These are phyloP conservation scores for Cucurbita argyrosperma DNA, from an alignment of 306 rosid species.

Conservation along the genomic window DNA sequence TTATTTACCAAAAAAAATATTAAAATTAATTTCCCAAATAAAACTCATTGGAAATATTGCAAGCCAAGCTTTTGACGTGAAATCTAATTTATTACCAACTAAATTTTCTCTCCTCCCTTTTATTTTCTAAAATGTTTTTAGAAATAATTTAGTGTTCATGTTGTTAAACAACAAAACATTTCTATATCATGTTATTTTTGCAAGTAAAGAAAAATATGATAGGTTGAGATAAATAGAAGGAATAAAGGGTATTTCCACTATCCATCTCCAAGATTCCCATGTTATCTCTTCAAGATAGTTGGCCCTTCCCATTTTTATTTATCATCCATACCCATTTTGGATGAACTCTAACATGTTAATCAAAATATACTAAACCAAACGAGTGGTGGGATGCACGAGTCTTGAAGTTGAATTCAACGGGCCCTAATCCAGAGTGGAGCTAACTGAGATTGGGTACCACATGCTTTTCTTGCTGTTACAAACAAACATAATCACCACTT, in stretches of 20 bases:
- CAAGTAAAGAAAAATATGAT: neutral
- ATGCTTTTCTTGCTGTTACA: too few relatives aligned
- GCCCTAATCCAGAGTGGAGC: neutral
- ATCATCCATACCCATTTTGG: neutral
- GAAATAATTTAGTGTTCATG: too few relatives aligned
- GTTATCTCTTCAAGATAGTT: neutral
- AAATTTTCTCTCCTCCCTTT: neutral
- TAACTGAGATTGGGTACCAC: neutral
- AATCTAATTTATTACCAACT: neutral
- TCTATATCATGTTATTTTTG: neutral
- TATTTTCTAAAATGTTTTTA: neutral
- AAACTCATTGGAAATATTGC: neutral
- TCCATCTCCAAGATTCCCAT: neutral
- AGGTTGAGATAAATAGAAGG: neutral
- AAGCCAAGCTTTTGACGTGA: neutral
- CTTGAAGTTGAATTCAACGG: neutral
- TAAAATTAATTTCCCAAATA: neutral
- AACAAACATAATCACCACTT: neutral
- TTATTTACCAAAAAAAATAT: neutral
- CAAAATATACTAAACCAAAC: neutral
- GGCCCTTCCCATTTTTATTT: neutral
- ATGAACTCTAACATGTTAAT: too few relatives aligned
- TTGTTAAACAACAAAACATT: neutral
- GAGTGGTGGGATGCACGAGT: constrained; percentile 3
- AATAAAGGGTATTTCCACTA: constrained; percentile 7